Percentiles rank a stretch among this genome's conserved stretches.
These are phyloP conservation scores for Lichenothelia convexa DNA, from an alignment of 495 filamentous ascomycete species.

Conservation along the genomic window DNA sequence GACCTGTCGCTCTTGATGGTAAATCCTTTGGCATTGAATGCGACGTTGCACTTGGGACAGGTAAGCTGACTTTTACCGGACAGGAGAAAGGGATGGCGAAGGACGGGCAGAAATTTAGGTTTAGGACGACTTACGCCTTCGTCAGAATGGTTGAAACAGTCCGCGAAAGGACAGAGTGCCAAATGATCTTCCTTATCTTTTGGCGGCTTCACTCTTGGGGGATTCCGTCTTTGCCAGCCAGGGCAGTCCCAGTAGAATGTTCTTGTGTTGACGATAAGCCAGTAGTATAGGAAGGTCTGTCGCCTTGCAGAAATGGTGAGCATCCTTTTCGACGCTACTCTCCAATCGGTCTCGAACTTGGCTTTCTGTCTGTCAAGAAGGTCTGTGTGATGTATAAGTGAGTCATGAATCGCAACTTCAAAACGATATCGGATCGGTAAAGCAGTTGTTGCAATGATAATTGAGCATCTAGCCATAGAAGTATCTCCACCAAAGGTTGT, in stretches of 20 bases:
- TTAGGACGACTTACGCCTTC: conserved; percentile 27
- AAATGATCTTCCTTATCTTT: conserved; percentile 47
- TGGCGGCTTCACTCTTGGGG: conserved; percentile 27
- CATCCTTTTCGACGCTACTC: conserved; percentile 19
- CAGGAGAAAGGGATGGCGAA: conserved; percentile 6
- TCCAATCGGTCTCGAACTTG: conserved; percentile 47
- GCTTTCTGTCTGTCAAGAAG: conserved; percentile 42
- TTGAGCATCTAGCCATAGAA: not conserved
- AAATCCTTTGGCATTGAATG: conserved; percentile 39
- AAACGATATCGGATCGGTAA: conserved; percentile 9
- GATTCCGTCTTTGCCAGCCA: conserved; percentile 29
- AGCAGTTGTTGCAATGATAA: conserved; percentile 14
- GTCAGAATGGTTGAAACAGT: conserved; percentile 72
- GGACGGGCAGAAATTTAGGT: too few relatives aligned
- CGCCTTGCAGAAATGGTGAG: not conserved
- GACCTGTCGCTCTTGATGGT: conserved; percentile 34
- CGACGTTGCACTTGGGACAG: conserved; percentile 39
- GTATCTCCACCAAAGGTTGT: too few relatives aligned
- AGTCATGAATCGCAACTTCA: conserved; percentile 8
- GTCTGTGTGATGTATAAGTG: not conserved
- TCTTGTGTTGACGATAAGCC: conserved; percentile 70
- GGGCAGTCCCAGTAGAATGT: conserved; percentile 43
- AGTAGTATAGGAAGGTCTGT: conserved; percentile 43
- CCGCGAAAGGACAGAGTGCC: conserved; percentile 67
- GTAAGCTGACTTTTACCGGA: conserved; percentile 8